phyloP scores from a whole-genome alignment of 352 stramenopile species.

The Globisporangium rhizosaccharum region DNA sequence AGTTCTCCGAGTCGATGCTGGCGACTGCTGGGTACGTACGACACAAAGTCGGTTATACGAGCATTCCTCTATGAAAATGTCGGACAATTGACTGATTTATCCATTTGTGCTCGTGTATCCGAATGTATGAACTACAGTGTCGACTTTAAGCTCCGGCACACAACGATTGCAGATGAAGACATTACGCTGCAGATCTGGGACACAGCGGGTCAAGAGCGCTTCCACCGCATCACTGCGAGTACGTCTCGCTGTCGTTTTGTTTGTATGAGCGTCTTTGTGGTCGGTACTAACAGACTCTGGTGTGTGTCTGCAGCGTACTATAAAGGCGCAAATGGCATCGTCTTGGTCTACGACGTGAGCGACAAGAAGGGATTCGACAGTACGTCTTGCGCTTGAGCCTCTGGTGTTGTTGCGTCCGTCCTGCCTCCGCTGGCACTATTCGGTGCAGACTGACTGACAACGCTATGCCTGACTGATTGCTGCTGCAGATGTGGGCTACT shows the following conservation, averaged over 20 bases:
- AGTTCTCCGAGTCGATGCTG: constrained; percentile 88
- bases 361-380: constrained; percentile 91
- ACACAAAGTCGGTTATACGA: too few relatives aligned
- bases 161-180: constrained; percentile 78
- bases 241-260: constrained; percentile 17
- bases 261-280: not conserved
- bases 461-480: constrained; percentile 11
- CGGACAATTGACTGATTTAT: too few relatives aligned
- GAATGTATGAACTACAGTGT: constrained; percentile 37
- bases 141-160: constrained; percentile 91
- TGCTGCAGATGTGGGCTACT: constrained; percentile 88
- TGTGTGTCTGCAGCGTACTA: constrained; percentile 82
- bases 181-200: constrained; percentile 94
- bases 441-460: not conserved
- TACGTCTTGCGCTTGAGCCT: constrained; percentile 26
- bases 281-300: constrained; percentile 11
- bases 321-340: constrained; percentile 91
- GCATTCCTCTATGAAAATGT: too few relatives aligned
- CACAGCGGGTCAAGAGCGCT: constrained; percentile 92
- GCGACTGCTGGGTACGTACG: constrained; percentile 84
- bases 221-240: constrained; percentile 92
- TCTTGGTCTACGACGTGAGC: constrained; percentile 92
- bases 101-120: too few relatives aligned
- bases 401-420: not conserved
- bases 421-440: not conserved